Base-by-base conservation (phyloP, 1,284 basidiomycete genomes). In the Sporisorium graminicola region DNA sequence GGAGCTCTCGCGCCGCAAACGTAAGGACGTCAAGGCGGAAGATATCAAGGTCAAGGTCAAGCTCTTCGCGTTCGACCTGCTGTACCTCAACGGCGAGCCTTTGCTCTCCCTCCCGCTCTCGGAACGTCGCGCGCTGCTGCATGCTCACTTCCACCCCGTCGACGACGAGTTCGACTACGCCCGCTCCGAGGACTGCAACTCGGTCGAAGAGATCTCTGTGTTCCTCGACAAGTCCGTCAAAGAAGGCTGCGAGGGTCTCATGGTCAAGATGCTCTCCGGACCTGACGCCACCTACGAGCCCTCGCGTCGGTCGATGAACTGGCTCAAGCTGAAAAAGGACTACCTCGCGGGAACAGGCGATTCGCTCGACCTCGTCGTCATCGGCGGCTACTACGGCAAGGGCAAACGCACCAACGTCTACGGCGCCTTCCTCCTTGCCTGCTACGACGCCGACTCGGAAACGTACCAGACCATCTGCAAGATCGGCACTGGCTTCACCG, bases 211-310 rank as follows among this genome's bases (percentile, higher is more conserved):
- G 82, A 98, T 99, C 60, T 94, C 97, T 83, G 86, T 90, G 0
- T 98, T 99, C 89, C 88, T 99, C 18, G 97, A 99, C 82, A 92
- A 95, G 78, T 95, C 93, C 85, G 94, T 99, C 76, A 96, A 95
- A 85, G 95, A 98, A 83, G 95, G 96, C 1, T 99, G 97, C 86
- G 97, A 99, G 86, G 97, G 97, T 3, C 89, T 99, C 26, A 85
- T 99, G 97, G 94, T 99, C 71, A 99, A 99, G 87, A 97, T 98
- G 94, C 88, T 99, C 14, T 92, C 95, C 43, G 93, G 91, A 26
- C 91, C 93, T 42, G 92, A 92, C 16, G 94, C 95, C 82, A 93
- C 91, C 78, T 99, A 99, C 86, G 95, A 98, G 86, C 97, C 97
- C 2, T 95, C 93, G 85, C 88, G 95, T 60, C 89, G 97, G 46